Conservation (phyloP, 164 flowering plant species). For the Liriodendron chinense region DNA sequence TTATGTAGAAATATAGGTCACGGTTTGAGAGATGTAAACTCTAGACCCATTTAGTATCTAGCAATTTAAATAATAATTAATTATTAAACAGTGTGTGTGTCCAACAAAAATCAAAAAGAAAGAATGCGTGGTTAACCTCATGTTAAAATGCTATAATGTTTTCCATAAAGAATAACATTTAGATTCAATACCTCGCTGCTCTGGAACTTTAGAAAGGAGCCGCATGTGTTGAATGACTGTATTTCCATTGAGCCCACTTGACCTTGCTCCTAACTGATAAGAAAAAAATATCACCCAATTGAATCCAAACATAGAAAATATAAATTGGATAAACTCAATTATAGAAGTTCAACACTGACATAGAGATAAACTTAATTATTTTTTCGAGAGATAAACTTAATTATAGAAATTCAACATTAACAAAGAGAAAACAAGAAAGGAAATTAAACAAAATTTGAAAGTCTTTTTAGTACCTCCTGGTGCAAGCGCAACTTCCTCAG, state of each 20-base stretch:
- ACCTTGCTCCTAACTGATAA: slow-evolving; percentile 30
- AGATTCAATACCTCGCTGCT: slow-evolving; percentile 16
- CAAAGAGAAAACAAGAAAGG: neutral
- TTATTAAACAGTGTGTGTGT: neutral
- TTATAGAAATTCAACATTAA: neutral
- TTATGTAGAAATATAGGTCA: too few relatives aligned
- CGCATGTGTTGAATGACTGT: slow-evolving; percentile 11
- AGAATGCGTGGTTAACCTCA: neutral
- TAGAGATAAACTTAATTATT: neutral
- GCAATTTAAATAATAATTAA: neutral
- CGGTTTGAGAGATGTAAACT: neutral
- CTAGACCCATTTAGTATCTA: neutral
- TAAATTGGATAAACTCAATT: neutral
- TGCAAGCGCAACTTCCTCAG: slow-evolving; percentile 12
- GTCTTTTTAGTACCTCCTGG: slow-evolving; percentile 21
- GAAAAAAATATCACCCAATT: neutral
- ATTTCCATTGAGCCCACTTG: slow-evolving; percentile 28
- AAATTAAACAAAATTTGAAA: neutral
- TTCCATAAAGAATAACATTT: neutral
- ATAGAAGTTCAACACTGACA: neutral
- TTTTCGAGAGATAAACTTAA: neutral
- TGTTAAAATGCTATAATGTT: neutral
- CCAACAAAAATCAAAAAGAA: neutral
- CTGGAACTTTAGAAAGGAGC: slow-evolving; percentile 6
- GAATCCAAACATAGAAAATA: neutral